These are phyloP conservation scores for Eucalyptus brandiana DNA, from an alignment of 345 rosid genomes.

Conservation along the genomic window DNA sequence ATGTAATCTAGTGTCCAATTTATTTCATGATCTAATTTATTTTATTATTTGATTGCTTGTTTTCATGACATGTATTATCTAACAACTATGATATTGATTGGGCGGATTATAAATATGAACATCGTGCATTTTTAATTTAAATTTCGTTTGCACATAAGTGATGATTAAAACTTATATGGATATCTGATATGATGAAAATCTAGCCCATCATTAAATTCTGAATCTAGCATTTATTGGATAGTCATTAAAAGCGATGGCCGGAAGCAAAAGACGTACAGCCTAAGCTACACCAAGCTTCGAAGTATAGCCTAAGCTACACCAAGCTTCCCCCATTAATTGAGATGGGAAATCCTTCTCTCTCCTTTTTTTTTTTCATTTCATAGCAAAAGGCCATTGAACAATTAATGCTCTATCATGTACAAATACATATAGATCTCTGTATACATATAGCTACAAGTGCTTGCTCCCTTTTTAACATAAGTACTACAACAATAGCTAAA, in stretches of 20 bases:
- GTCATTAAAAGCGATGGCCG: neutral
- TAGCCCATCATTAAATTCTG: neutral
- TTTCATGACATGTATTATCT: neutral
- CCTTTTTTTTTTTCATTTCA: rapidly evolving
- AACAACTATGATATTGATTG: neutral
- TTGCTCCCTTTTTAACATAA: too few relatives aligned
- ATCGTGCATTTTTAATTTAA: neutral
- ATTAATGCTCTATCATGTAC: too few relatives aligned
- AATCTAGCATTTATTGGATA: neutral
- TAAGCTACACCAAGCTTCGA: too few relatives aligned
- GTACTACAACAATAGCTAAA: too few relatives aligned
- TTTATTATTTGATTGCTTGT: neutral
- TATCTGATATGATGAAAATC: neutral
- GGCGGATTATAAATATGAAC: neutral
- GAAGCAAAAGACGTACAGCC: neutral
- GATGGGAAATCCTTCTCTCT: too few relatives aligned
- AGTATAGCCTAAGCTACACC: neutral
- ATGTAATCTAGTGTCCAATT: neutral
- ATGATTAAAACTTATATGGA: neutral
- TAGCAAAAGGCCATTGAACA: too few relatives aligned
- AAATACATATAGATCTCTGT: too few relatives aligned
- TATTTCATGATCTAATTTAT: neutral
- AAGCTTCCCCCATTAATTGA: neutral
- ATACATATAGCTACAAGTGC: too few relatives aligned
- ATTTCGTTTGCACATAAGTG: neutral